These are phyloP conservation scores for Kuraishia cidri DNA, from an alignment of 805 yeast genomes.

Conservation along the genomic window DNA sequence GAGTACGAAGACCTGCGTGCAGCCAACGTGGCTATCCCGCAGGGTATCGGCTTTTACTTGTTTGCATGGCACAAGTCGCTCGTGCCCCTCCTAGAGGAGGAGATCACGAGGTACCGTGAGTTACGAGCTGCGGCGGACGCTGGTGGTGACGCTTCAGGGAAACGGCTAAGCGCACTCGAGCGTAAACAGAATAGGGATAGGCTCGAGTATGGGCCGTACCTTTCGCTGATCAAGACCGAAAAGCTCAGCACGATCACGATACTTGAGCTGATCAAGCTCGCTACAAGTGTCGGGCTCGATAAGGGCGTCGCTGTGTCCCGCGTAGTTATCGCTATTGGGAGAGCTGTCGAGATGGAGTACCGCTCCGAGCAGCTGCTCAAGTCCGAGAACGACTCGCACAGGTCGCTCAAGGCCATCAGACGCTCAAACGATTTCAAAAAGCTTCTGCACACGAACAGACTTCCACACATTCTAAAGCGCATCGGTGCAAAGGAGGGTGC, in stretches of 20 bases:
- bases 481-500: neutral
- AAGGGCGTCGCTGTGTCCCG: constrained; percentile 83
- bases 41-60: constrained; percentile 60
- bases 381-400: constrained; percentile 45
- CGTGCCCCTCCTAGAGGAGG: constrained; percentile 63
- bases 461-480: constrained; percentile 12
- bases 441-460: no score
- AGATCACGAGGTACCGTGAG: constrained; percentile 44
- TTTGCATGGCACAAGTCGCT: constrained; percentile 81
- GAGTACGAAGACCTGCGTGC: constrained; percentile 62
- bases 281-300: constrained; percentile 64
- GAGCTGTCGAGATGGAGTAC: constrained; percentile 78
- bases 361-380: constrained; percentile 57
- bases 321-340: constrained; percentile 75
- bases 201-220: constrained; percentile 64
- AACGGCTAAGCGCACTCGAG: constrained; percentile 6
- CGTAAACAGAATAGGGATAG: constrained; percentile 23
- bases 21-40: constrained; percentile 43
- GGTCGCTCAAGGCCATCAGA: constrained; percentile 40
- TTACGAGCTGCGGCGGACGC: no score
- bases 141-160: neutral
- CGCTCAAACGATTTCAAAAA: constrained; percentile 29
- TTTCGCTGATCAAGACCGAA: constrained; percentile 64
- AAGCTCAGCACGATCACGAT: constrained; percentile 80
- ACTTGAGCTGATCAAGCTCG: constrained; percentile 67